Evolutionary conservation across 441 rosid genomes (phyloP), one percentile per base, ranked within the genome.

Genomic region (Corymbia citriodora): DNA sequence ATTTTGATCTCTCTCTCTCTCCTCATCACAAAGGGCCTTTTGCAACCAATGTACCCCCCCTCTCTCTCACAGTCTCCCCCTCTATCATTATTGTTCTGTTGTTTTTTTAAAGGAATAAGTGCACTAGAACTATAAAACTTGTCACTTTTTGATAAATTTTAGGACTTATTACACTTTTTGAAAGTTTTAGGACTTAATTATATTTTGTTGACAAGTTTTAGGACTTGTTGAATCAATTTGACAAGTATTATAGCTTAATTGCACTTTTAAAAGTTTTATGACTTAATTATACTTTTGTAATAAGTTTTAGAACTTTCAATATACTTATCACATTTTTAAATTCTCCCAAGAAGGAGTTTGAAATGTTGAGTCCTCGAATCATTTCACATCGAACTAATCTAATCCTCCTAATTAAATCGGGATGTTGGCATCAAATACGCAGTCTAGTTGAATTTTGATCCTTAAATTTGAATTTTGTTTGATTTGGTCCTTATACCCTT

Each of bases 221-320:
- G 7, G 1, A 10, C 1, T 23, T 21, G 25, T 57, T 23, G 0
- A 23, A 23, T 57, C 0, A 4, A 4, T 57, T 4, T 23, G 29
- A 57, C 1, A 4, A 57, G 0, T 57, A 21, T 57, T 57, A 23
- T 4, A 0, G 25, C 0, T 57, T 1, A 57, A 57, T 23, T 57
- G 23, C 10, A 23, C 0, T 23, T 23, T 1, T 21, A 0, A 1
- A 57, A 57, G 10, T 0, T 4, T 57, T 23, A 57, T 9, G 29
- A 57, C 0, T 57, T 57, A 57, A 4, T 57, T 57, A 27, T 0
- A 57, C 0, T 57, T 57, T 4, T 0, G 0, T 0, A 0, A 57
- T 19, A 57, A 57, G 0, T 4, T 1, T 8, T 57, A 57, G 12
- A 1, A 57, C 4, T 21, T 57, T 0, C 1, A 9, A 1, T 57